These are phyloP conservation scores for Aspergillus pseudoglaucus DNA, from an alignment of 2,329 filamentous ascomycete genomes.

Conservation along the genomic window DNA sequence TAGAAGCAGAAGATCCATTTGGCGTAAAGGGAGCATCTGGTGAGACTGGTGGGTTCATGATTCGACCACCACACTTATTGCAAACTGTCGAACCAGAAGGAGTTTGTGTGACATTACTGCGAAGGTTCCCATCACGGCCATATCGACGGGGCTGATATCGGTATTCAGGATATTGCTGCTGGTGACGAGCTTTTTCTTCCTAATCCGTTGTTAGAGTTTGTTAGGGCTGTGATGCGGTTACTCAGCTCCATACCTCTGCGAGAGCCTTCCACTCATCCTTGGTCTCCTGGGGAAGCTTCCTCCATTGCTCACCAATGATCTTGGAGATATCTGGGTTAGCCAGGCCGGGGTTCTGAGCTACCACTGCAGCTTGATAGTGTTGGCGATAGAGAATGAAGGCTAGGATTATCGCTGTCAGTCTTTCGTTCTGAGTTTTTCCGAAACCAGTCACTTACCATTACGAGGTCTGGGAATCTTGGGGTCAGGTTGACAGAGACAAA, in stretches of 20 bases:
- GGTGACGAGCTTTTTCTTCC: slow-evolving; percentile 86
- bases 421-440: background rate
- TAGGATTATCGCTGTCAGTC: slow-evolving; percentile 58
- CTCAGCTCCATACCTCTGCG: slow-evolving; percentile 60
- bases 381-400: slow-evolving; percentile 98
- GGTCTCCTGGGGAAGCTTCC: slow-evolving; percentile 62
- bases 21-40: slow-evolving; percentile 37
- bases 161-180: slow-evolving; percentile 86
- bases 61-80: slow-evolving; percentile 41
- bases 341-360: slow-evolving; percentile 75
- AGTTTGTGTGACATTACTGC: slow-evolving; percentile 30
- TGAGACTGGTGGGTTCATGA: slow-evolving; percentile 41
- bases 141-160: slow-evolving; percentile 80
- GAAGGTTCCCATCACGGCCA: slow-evolving; percentile 47
- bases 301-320: slow-evolving; percentile 92
- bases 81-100: slow-evolving; percentile 33
- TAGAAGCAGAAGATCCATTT: slow-evolving; percentile 25
- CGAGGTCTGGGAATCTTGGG: slow-evolving; percentile 65
- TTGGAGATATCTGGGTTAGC: slow-evolving; percentile 96
- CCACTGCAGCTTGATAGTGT: slow-evolving; percentile 77
- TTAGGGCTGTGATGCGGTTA: background rate
- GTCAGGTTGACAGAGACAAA: slow-evolving; percentile 65
- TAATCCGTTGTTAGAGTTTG: slow-evolving; percentile 23
- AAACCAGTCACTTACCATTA: slow-evolving; percentile 53
- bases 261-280: slow-evolving; percentile 84